Percentiles rank a stretch among this genome's conserved stretches.
phyloP scores from a whole-genome alignment of 768 basidiomycete genomes.

The Termitomyces titanicus region DNA sequence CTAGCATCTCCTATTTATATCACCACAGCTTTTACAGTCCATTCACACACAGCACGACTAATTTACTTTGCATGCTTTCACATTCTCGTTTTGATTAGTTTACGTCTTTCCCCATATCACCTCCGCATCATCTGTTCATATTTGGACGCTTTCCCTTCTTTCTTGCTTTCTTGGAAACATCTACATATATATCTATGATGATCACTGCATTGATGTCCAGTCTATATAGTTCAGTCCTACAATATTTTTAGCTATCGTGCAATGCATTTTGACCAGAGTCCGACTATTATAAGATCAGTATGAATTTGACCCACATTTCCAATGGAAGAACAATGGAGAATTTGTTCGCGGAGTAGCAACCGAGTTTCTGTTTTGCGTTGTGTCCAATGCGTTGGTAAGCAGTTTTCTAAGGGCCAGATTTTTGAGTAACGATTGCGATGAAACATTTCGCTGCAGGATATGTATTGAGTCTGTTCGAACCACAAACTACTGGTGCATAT shows the following conservation, averaged over 20 bases:
- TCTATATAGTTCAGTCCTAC: background rate
- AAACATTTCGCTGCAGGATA: too few species aligned
- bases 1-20: conserved; percentile 6
- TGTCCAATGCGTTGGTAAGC: too few species aligned
- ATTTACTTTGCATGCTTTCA: conserved; percentile 7
- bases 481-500: background rate
- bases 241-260: background rate
- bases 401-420: too few species aligned
- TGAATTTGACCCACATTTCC: too few species aligned
- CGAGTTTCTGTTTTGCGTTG: too few species aligned
- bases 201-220: conserved; percentile 3
- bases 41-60: conserved; percentile 5
- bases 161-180: conserved; percentile 4
- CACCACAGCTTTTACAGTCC: background rate
- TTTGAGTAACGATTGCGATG: too few species aligned
- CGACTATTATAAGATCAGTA: too few species aligned
- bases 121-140: conserved; percentile 2
- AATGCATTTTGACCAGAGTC: too few species aligned
- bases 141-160: background rate
- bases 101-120: background rate
- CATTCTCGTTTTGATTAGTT: background rate
- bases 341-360: too few species aligned
- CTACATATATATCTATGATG: conserved; percentile 1
- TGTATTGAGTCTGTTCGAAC: too few species aligned
- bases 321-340: too few species aligned